Evolutionary conservation across 208 protist species (phyloP).

Genomic region (Leishmania tarentolae): DNA sequence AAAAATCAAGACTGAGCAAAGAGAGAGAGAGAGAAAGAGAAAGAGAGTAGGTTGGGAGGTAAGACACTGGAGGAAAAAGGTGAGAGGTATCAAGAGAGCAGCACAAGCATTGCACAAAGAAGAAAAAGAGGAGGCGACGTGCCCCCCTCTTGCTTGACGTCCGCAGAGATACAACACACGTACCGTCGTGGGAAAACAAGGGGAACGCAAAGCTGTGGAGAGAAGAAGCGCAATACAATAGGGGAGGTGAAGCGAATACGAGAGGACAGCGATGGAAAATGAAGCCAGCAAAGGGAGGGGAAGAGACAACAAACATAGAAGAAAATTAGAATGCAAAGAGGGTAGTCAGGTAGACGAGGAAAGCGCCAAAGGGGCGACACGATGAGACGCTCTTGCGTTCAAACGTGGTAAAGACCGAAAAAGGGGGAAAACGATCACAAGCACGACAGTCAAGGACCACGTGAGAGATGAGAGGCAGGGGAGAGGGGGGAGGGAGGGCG

Average conservation of each 20-base stretch:
- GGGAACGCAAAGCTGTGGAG: neutral
- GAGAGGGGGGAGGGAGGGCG: neutral
- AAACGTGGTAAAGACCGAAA: neutral
- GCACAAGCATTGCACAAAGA: neutral
- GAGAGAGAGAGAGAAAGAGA: neutral
- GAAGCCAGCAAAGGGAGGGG: neutral
- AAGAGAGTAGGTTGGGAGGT: neutral
- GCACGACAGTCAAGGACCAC: too few relatives aligned
- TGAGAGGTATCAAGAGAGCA: neutral
- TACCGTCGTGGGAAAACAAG: neutral
- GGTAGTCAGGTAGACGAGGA: too few relatives aligned
- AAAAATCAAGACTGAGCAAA: constrained; percentile 9
- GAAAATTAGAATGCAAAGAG: neutral
- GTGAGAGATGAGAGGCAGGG: too few relatives aligned
- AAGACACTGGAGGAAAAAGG: neutral
- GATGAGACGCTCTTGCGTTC: too few relatives aligned
- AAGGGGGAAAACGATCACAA: neutral
- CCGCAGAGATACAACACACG: neutral
- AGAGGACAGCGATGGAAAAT: too few relatives aligned
- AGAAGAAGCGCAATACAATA: neutral
- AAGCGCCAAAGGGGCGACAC: too few relatives aligned
- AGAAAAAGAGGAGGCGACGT: neutral
- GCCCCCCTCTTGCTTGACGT: too few relatives aligned
- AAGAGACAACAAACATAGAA: neutral
- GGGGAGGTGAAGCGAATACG: neutral